Evolutionary conservation across 306 rosid genomes (phyloP).

Genomic region (Cicer judaicum): DNA sequence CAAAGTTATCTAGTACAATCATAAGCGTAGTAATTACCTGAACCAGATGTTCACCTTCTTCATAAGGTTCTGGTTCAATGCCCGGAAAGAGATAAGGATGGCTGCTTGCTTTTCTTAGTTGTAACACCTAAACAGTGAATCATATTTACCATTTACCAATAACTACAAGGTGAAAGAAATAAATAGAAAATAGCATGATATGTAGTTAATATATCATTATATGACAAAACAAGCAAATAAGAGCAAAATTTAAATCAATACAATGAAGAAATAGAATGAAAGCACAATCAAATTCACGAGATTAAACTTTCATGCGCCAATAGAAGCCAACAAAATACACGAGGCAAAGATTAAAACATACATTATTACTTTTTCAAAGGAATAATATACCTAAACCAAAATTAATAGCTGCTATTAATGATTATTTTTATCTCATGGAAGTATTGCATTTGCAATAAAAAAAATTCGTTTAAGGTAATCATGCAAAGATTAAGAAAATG

Average conservation of each 20-base stretch:
- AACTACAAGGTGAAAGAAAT: conserved; percentile 28
- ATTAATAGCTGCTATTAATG: neutral
- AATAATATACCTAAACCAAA: conserved; percentile 9
- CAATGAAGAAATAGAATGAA: conserved; percentile 25
- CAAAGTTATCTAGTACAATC: conserved; percentile 14
- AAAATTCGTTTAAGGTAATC: neutral
- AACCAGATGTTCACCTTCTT: conserved; percentile 96
- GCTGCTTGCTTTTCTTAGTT: conserved; percentile 88
- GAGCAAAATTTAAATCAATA: conserved; percentile 35
- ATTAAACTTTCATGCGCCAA: conserved; percentile 12
- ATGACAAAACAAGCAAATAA: conserved; percentile 11
- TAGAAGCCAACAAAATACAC: conserved; percentile 2
- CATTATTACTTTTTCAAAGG: neutral
- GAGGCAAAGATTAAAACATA: conserved; percentile 14
- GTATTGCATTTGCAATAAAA: neutral
- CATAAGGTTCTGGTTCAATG: conserved; percentile 96
- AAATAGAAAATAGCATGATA: conserved; percentile 29
- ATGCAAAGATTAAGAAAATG: neutral
- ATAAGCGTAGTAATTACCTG: conserved; percentile 57
- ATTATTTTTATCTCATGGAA: conserved; percentile 20
- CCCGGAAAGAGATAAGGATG: conserved; percentile 97
- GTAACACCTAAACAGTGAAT: conserved; percentile 69
- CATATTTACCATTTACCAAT: conserved; percentile 4
- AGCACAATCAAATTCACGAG: conserved; percentile 4
- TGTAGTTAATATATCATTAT: neutral